Evolutionary conservation across 169 alveolate genomes (phyloP).

Genomic region (Plasmodium gonderi): DNA sequence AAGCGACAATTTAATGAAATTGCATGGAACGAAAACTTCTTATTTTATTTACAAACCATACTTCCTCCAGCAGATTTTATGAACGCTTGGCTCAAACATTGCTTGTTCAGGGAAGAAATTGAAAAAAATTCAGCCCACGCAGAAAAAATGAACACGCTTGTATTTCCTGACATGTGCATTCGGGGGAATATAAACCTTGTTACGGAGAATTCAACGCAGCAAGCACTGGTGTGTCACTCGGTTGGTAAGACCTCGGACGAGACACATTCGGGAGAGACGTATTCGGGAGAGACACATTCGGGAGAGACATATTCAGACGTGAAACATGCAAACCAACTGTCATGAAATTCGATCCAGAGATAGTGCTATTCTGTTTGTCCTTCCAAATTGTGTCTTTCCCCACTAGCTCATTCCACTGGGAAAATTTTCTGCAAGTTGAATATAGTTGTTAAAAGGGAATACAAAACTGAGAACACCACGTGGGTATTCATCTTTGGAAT

Average conservation of each 20-base stretch:
- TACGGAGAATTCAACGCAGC: constrained; percentile 51
- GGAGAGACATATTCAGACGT: neutral
- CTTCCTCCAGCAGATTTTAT: constrained; percentile 89
- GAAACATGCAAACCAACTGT: neutral
- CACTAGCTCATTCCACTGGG: no score
- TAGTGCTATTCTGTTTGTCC: no score
- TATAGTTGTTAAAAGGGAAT: no score
- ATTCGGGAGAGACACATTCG: neutral
- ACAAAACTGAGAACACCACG: no score
- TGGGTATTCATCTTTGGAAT: no score
- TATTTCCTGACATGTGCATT: constrained; percentile 64
- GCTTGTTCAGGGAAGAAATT: constrained; percentile 39
- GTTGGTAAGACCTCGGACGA: neutral
- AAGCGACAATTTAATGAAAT: constrained; percentile 82
- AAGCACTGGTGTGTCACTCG: constrained; percentile 4
- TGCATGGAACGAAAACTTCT: constrained; percentile 85
- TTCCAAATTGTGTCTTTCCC: neutral
- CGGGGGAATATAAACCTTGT: constrained; percentile 62
- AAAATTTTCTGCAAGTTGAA: neutral
- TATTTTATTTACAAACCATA: constrained; percentile 81
- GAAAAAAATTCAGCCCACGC: constrained; percentile 16
- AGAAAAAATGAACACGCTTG: constrained; percentile 15
- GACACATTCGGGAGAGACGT: neutral
- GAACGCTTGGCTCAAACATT: constrained; percentile 83
- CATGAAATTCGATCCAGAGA: no score